Evolutionary conservation across 306 rosid species (phyloP), one percentile per base, ranked within the genome.

Genomic region (Quercus robur): DNA sequence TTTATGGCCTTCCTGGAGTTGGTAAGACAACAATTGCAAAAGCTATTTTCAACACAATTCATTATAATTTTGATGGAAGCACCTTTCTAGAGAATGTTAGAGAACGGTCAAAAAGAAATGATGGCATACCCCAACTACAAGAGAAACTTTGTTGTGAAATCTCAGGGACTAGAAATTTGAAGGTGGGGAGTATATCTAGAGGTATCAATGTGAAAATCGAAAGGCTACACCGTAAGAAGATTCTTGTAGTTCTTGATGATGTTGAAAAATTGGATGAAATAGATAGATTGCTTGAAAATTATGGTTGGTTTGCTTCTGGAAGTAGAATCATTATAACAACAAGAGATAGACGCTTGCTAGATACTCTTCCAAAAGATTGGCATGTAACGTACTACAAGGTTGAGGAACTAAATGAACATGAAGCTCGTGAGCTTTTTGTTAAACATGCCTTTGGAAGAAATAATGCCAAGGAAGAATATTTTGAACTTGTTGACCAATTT

Each of bases 291-390:
- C 52, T 33, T 17, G 52, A 62, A 54, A 6, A 30, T 6, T 8
- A 31, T 15, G n/a, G 35, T 13, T 56, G 55, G 18, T 63, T 76
- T 76, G 80, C 73, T 11, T 4, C 14, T 7, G 62, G 72, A 18
- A 76, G 80, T 25, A 64, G 73, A 64, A 66, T 76, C 30, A 19
- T 76, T 14, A 49, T 76, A 4, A 63, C 80, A 49, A 64, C 80
- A 12, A 56, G 62, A 13, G 62, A 56, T 15, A 18, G n/a, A 56
- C n/a, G n/a, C 21, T 56, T 2, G 62, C 21, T 56, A 56, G 21
- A 15, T 56, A 56, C 6, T 56, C 25, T 4, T 56, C 21, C 2
- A 20, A 20, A 13, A 56, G 19, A 56, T 8, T 56, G 2, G 15
- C 9, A 38, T 38, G 46, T 38, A 38, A 38, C 10, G 7, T 38